A percentile compares a stretch with the other conserved stretches of the same genome.
These are phyloP conservation scores for Purshia tridentata DNA, from an alignment of 306 rosid species.

Conservation along the genomic window DNA sequence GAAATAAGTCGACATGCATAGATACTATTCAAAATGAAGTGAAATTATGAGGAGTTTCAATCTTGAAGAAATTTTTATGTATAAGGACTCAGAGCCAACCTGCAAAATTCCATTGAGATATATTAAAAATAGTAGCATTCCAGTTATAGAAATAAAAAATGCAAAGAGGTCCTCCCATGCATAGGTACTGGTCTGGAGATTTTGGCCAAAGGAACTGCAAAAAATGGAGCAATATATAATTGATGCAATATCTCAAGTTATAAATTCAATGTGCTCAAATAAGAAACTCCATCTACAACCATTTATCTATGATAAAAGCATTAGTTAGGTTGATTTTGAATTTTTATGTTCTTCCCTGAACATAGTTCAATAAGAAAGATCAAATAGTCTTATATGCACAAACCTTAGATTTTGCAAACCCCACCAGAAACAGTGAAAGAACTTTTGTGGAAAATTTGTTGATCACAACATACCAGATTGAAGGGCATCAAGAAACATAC, in stretches of 20 bases:
- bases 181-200: slow-evolving; percentile 26
- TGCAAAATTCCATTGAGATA: slow-evolving; percentile 31
- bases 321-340: too few relatives aligned
- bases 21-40: not conserved
- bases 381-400: not conserved
- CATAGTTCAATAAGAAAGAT: too few relatives aligned
- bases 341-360: too few relatives aligned
- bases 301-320: too few relatives aligned
- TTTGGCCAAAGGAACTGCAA: slow-evolving; percentile 22
- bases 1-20: not conserved
- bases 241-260: not conserved
- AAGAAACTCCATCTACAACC: not conserved
- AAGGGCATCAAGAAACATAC: slow-evolving; percentile 31
- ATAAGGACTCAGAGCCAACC: slow-evolving; percentile 2
- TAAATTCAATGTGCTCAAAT: not conserved
- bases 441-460: slow-evolving; percentile 19
- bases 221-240: not conserved
- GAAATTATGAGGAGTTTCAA: too few relatives aligned
- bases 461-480: slow-evolving; percentile 25
- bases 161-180: slow-evolving; percentile 31
- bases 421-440: slow-evolving; percentile 29
- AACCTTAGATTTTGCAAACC: slow-evolving; percentile 35
- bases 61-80: too few relatives aligned
- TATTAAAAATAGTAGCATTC: slow-evolving; percentile 23
- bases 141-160: slow-evolving; percentile 18